A percentile compares a stretch with the other conserved stretches of the same genome.
phyloP scores from a whole-genome alignment of 805 yeast species.

The Suhomyces xylopsoci region DNA sequence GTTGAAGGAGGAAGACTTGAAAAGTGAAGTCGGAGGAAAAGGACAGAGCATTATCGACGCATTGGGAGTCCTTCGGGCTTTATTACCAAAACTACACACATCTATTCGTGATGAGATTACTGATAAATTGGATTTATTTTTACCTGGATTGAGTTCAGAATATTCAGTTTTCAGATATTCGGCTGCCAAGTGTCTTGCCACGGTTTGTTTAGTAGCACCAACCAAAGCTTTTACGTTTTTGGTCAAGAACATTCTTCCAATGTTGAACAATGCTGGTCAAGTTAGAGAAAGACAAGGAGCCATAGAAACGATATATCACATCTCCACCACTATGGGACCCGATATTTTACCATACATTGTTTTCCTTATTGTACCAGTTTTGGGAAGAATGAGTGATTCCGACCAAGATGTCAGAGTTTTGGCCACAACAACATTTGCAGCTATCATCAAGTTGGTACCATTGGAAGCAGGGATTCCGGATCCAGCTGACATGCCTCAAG shows the following conservation, averaged over 20 bases:
- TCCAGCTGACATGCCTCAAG: slow-evolving; percentile 85
- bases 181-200: slow-evolving; percentile 84
- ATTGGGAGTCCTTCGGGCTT: slow-evolving; percentile 73
- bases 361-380: slow-evolving; percentile 89
- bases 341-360: slow-evolving; percentile 91
- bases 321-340: slow-evolving; percentile 81
- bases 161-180: slow-evolving; percentile 85
- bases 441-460: slow-evolving; percentile 92
- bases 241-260: slow-evolving; percentile 75
- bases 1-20: slow-evolving; percentile 25
- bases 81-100: slow-evolving; percentile 58
- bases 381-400: slow-evolving; percentile 97
- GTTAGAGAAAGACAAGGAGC: slow-evolving; percentile 85
- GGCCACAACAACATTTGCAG: slow-evolving; percentile 95
- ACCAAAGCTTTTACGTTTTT: slow-evolving; percentile 71
- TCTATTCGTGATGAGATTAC: slow-evolving; percentile 50
- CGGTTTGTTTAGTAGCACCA: slow-evolving; percentile 67
- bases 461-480: slow-evolving; percentile 96
- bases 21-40: slow-evolving; percentile 11
- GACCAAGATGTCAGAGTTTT: slow-evolving; percentile 82
- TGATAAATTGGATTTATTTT: slow-evolving; percentile 35
- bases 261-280: slow-evolving; percentile 72
- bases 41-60: slow-evolving; percentile 88
- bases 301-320: slow-evolving; percentile 84
- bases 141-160: slow-evolving; percentile 62